Base-by-base conservation (phyloP, 73 alveolate species). In the Paramecium sexaurelia region DNA sequence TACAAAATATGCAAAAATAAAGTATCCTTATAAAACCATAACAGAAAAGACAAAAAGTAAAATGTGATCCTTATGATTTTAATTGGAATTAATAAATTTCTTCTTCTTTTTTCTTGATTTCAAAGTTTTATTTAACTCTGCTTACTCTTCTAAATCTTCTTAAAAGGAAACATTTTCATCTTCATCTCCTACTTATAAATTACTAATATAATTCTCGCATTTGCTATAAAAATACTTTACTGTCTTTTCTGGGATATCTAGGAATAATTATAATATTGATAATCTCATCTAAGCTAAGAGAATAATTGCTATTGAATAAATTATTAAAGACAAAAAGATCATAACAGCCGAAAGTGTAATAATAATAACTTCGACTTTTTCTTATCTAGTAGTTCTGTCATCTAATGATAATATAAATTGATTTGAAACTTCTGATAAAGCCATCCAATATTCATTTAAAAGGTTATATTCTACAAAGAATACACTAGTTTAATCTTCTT, bases 161-260 rank as follows among this genome's bases (percentile, higher is more conserved):
- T 78, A 33, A 11, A 41, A 24, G n/a, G 90, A 78, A 9, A 78
- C 43, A 78, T 39, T 78, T 22, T 78, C 90, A 22, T 78, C 90
- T 26, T 88, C 94, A 17, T 88, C 94, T 68, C 94, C 94, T 39
- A 82, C 56, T 43, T 82, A 75, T 37, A 88, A 27, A 33, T 69
- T 43, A 40, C 87, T 45, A 39, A 88, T 75, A 66, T 55, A 88
- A 29, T 69, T 88, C 13, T 88, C 94, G 27, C 94, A 88, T 27
- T 88, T 88, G 17, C 84, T 43, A 27, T 88, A 88, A 45, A 88
- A 82, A 69, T 88, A 88, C 26, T 88, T 88, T 24, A 82, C 90
- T 7, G 94, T 88, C 11, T 88, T 88, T 39, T 88, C 94, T 36
- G 94, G 94, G 3, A 88, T 88, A 69, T 88, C 94, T 61, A 88